These are phyloP conservation scores for Albifimbria verrucaria DNA, from an alignment of 2,329 filamentous ascomycete species.

Conservation along the genomic window DNA sequence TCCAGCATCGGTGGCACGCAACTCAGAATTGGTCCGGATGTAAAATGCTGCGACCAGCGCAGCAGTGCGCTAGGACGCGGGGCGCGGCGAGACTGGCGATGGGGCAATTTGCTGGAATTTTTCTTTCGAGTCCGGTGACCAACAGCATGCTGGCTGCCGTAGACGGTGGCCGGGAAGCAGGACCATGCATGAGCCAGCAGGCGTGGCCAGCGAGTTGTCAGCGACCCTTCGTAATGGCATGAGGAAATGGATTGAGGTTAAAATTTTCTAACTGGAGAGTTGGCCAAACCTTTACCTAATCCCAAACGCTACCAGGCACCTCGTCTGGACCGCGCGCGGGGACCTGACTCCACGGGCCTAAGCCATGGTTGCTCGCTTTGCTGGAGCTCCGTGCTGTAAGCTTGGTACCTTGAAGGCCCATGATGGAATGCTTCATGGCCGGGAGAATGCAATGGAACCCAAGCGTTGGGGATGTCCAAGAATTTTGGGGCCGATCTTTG, in stretches of 20 bases:
- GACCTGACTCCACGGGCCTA: not conserved
- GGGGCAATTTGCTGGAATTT: not conserved
- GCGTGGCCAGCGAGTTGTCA: no score
- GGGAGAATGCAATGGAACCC: not conserved
- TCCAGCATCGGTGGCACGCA: no score
- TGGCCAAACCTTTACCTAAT: conserved; percentile 35
- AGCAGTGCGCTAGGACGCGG: no score
- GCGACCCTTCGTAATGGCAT: conserved; percentile 10
- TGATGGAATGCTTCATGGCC: no score
- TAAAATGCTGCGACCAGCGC: no score
- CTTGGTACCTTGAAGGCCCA: no score
- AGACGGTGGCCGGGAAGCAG: no score
- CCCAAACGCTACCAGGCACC: conserved; percentile 25
- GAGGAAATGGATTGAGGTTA: conserved; percentile 29
- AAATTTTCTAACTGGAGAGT: conserved; percentile 34
- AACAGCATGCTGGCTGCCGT: not conserved
- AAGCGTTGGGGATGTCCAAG: not conserved
- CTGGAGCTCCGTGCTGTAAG: no score
- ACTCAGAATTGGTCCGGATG: no score
- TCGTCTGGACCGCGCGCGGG: no score
- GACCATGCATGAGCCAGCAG: no score
- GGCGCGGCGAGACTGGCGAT: not conserved
- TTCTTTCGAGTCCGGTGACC: not conserved
- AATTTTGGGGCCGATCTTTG: not conserved
- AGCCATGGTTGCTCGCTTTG: no score